Evolutionary conservation across 768 basidiomycete genomes (phyloP), one percentile per base, ranked within the genome.

Genomic region (Mycena vitilis): DNA sequence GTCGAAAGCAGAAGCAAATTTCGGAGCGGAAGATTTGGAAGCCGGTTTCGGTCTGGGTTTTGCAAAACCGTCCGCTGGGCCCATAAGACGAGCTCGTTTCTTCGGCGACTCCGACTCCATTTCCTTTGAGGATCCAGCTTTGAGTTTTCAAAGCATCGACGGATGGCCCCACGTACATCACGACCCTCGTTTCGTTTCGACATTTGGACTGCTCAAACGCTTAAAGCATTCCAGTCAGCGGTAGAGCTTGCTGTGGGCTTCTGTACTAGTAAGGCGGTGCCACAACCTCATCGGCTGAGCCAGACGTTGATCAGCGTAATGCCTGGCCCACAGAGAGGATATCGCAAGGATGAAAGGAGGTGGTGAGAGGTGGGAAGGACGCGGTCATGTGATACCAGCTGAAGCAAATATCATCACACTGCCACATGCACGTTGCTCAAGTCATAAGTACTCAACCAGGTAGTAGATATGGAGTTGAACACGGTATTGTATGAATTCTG

Each of bases 1-100:
- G 38, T 62, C 63, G 34, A 71, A 71, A 30, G 42, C 70, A 42
- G 70, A 71, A 37, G 44, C 34, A 18, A 72, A 72, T 60, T 69
- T 68, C 9, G 71, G 71, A 30, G 40, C 44, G 40, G 64, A 40
- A 12, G 56, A 30, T 62, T 57, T 68, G 15, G 55, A 45, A 45
- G 30, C 16, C 6, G 67, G 63, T 22, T 59, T 65, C 12, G 60
- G 37, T 22, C 16, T 38, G 7, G 63, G 36, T 23, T 63, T 72
- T 2, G 63, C 59, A 30, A 72, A 72, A 18, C 71, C 71, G 52
- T 72, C 71, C 16, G 71, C 60, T 18, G 48, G 51, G n/a, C 36
- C 52, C 67, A 72, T 68, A 30, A 72, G 61, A 36, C 67, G 66
- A 25, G 63, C 38, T 40, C 60, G 45, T 58, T 72, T 72, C 36